A percentile compares a stretch with the other conserved stretches of the same genome.
Conservation (phyloP, 169 alveolate species). For the Cryptosporidium parvum region DNA sequence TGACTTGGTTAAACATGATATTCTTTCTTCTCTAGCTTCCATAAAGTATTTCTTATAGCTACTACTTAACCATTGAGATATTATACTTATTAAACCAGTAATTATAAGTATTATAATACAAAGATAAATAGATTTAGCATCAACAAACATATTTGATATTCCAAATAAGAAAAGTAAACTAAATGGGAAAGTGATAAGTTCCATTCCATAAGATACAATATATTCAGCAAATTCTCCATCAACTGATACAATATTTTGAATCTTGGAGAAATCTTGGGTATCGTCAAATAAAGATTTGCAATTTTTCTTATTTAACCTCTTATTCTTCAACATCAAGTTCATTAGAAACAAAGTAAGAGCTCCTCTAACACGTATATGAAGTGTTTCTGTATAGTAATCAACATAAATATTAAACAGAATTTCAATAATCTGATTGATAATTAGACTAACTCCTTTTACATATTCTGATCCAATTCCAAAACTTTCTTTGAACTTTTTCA, state of each 20-base stretch:
- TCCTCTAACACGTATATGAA: conserved; percentile 69
- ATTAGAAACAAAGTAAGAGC: conserved; percentile 19
- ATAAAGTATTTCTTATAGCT: conserved; percentile 33
- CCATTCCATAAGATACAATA: conserved; percentile 47
- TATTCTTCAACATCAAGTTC: neutral
- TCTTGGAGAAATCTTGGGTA: conserved; percentile 18
- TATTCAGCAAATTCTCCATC: conserved; percentile 73
- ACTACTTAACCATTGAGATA: conserved; percentile 56
- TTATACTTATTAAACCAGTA: conserved; percentile 11
- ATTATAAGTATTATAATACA: neutral
- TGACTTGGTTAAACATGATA: conserved; percentile 22
- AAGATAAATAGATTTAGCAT: conserved; percentile 1
- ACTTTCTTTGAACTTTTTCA: conserved; percentile 21
- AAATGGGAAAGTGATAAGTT: conserved; percentile 48
- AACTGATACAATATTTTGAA: conserved; percentile 47
- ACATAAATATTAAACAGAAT: conserved; percentile 37
- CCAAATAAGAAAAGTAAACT: conserved; percentile 21
- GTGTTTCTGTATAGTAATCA: conserved; percentile 48
- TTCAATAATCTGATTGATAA: conserved; percentile 43
- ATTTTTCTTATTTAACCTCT: neutral
- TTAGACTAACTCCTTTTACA: conserved; percentile 29
- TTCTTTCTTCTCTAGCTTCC: conserved; percentile 63
- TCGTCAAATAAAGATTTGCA: neutral
- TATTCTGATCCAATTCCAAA: conserved; percentile 45
- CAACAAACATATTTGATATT: conserved; percentile 44